Evolutionary conservation across 139 green algal genomes (phyloP).

Genomic region (Chlamydomonas asymmetrica): DNA sequence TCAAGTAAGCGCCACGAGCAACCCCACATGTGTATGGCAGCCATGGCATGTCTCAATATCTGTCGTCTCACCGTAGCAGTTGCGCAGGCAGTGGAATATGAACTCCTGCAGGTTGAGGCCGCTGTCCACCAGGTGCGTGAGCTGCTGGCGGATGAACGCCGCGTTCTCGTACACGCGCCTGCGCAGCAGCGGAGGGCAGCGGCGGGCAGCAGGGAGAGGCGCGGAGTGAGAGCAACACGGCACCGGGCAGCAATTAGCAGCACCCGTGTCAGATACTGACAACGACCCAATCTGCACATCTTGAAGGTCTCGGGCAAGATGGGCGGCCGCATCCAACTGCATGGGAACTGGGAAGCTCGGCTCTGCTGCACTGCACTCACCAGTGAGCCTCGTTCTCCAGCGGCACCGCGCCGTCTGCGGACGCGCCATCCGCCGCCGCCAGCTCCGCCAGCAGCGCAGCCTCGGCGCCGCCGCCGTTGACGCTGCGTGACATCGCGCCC

Average conservation of each 20-base stretch:
- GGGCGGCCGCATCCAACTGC: too few species aligned
- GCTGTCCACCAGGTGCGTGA: constrained; percentile 20
- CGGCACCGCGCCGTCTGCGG: neutral
- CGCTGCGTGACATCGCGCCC: neutral
- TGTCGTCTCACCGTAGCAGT: too few species aligned
- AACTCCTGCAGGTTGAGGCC: constrained; percentile 54
- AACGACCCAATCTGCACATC: too few species aligned
- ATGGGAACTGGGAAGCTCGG: too few species aligned
- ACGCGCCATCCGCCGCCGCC: neutral
- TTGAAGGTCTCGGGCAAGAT: too few species aligned
- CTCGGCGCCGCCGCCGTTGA: neutral
- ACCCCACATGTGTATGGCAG: too few species aligned
- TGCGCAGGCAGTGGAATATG: constrained; percentile 47
- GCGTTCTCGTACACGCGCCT: constrained; percentile 49
- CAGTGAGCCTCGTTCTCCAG: constrained; percentile 55
- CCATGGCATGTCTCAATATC: too few species aligned
- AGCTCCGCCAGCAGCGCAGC: neutral
- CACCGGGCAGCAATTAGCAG: too few species aligned
- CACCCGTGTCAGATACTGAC: neutral
- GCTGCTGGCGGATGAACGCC: constrained; percentile 26
- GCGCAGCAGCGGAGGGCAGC: too few species aligned
- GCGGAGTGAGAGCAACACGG: too few species aligned
- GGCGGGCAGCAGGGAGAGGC: too few species aligned
- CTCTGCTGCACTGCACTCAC: constrained; percentile 13
- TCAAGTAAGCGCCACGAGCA: too few species aligned